Evolutionary conservation across 129 eudicot species (phyloP), one percentile per base, ranked within the genome.

Genomic region (Helichrysum umbraculigerum): DNA sequence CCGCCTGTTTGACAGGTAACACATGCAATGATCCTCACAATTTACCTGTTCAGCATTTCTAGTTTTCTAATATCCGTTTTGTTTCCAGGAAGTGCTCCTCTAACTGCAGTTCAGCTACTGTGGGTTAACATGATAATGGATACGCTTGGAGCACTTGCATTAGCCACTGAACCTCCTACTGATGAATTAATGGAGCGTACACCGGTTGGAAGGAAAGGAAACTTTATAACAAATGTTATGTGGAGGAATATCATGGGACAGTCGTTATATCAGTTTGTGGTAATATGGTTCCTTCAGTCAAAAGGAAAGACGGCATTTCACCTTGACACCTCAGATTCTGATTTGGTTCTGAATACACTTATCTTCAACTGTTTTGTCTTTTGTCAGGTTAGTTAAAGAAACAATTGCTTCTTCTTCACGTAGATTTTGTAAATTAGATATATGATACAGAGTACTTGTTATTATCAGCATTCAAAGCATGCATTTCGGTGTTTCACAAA

Each of bases 51-150:
- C 19, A 7, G 20, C 19, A 16, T 25, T 11, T 59, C 25, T 3
- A 29, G 5, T 39, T 41, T 19, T 41, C 7, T n/a, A n/a, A 69
- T 37, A 6, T 7, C 6, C 15, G 16, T 41, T 35, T 21, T 77
- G 59, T 58, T 71, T 81, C 65, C 86, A 93, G 98, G 98, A 75
- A 87, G 66, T 76, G 87, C 98, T 71, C 98, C 98, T 6, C 88
- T 93, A 39, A 93, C 98, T 54, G 98, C 98, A 73, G 96, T 93
- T 71, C 98, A 93, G 74, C 90, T 93, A 70, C 84, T 93, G 32
- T 93, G 98, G 98, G 98, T 93, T 67, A 93, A 93, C 95, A 93
- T 93, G 98, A 93, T 93, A 75, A 93, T 93, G 98, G 98, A 93
- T 68, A 93, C 98, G 44, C 86, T 93, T 10, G 98, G 98, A 56